Base-by-base conservation (phyloP, 164 flowering plant genomes). In the Santalum album region DNA sequence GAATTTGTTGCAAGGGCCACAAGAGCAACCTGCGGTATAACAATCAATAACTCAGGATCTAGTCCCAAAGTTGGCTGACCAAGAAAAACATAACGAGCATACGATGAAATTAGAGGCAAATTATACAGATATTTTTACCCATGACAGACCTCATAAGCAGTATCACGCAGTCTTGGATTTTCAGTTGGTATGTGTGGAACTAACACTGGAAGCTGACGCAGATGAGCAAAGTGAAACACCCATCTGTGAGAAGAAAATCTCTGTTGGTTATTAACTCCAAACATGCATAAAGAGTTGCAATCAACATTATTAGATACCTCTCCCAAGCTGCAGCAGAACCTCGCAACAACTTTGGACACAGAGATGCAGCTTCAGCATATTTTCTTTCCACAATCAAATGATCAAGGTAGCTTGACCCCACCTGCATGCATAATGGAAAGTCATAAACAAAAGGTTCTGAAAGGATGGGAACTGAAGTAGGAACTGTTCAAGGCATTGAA, bases 261-360 rank as follows among this genome's bases (percentile, higher is more conserved):
- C 23, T 38, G 20, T 17, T 24, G 68, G 55, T 63, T 47, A 59
- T 19, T 66, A 18, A 53, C 25, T 61, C 53, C 23, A 58, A 58
- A 38, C 20, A 20, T 7, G 24, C 38, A 58, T 12, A n/a, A 44
- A 25, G 7, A 23, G 14, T 15, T 44, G 27, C 5, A 53, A 21
- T 35, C 43, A 25, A 53, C 4, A 9, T 14, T 32, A 34, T 17
- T 46, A 24, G 17, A 26, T 75, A 92, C 99, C 97, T 94, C 73
- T 94, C 99, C 99, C 99, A 94, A 64, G 96, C 95, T 22, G 97
- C 77, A 71, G 87, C 84, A 63, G 97, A 94, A 61, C 95, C 95
- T 43, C 81, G 83, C 70, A 94, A 74, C 75, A 94, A 65, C 71
- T 94, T 94, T 43, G 97, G 99, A 70, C 99, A 94, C 73, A 87